Conservation (phyloP, 768 basidiomycete genomes). For the Goffeauzyma gilvescens region DNA sequence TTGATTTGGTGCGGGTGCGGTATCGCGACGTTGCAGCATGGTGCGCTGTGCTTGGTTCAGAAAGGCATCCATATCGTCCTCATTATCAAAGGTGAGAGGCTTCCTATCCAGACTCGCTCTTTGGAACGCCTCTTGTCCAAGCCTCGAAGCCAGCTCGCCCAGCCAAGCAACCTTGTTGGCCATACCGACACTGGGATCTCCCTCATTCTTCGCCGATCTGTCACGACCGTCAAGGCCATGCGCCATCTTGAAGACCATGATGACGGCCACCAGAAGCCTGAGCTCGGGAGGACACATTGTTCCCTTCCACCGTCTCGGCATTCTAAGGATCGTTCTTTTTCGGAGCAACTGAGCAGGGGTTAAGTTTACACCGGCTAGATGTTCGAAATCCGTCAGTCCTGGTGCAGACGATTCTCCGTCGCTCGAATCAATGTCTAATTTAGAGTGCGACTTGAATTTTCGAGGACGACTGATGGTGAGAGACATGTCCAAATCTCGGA, state of each 20-base stretch:
- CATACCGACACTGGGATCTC: neutral
- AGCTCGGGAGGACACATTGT: slow-evolving; percentile 1
- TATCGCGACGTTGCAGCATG: neutral
- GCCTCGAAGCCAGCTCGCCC: neutral
- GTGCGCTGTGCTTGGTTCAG: slow-evolving; percentile 1
- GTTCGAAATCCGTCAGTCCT: too few species aligned
- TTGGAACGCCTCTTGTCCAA: slow-evolving; percentile 5
- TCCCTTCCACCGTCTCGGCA: slow-evolving; percentile 1
- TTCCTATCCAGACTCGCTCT: neutral
- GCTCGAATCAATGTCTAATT: too few species aligned
- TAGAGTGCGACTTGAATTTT: too few species aligned
- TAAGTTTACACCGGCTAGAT: too few species aligned
- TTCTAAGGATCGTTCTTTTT: too few species aligned
- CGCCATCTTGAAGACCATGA: slow-evolving; percentile 7
- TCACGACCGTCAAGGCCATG: slow-evolving; percentile 7
- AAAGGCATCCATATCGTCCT: slow-evolving; percentile 3
- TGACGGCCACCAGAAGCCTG: slow-evolving; percentile 1
- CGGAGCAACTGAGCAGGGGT: too few species aligned
- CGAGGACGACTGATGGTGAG: slow-evolving; percentile 4
- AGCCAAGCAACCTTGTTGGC: slow-evolving; percentile 2
- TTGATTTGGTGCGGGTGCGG: neutral
- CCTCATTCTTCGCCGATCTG: neutral
- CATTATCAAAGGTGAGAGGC: slow-evolving; percentile 1
- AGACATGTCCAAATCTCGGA: neutral
- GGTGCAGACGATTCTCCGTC: too few species aligned